A percentile compares a stretch with the other conserved stretches of the same genome.
Evolutionary conservation across 2,329 filamentous ascomycete genomes (phyloP).

Genomic region (Aspergillus piperis): DNA sequence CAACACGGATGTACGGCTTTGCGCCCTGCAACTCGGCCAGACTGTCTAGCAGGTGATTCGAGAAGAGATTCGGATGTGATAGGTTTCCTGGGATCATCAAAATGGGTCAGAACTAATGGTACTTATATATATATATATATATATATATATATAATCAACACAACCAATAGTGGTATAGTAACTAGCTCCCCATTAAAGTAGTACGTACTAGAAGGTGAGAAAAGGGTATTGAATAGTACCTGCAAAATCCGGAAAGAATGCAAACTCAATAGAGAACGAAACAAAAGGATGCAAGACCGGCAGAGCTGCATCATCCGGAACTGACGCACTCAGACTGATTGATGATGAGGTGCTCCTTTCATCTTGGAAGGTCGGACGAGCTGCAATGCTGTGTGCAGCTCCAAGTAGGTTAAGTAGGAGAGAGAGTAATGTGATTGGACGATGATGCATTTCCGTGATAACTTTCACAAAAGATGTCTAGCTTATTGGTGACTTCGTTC

Average conservation of each 20-base stretch:
- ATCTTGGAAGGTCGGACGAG: background rate
- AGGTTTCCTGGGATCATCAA: background rate
- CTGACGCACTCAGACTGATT: background rate
- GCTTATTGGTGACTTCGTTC: no score
- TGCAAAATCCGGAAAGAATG: conserved; percentile 6
- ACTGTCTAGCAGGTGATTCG: conserved; percentile 1
- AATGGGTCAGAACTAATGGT: background rate
- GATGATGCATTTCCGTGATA: no score
- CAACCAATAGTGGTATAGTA: no score
- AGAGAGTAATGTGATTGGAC: no score
- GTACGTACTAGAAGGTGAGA: no score
- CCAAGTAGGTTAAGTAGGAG: no score
- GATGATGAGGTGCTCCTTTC: background rate
- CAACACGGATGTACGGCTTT: conserved; percentile 4
- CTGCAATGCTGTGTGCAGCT: background rate
- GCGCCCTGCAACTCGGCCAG: background rate
- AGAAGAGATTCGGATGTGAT: conserved; percentile 3
- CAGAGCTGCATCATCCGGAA: background rate
- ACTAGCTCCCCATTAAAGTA: background rate
- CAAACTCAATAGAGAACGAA: conserved; percentile 7
- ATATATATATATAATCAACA: background rate
- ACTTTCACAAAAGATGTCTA: no score
- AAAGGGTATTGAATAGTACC: no score
- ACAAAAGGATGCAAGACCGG: conserved; percentile 5
- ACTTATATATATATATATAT: background rate